Evolutionary conservation across 2,329 filamentous ascomycete species (phyloP), one percentile per base, ranked within the genome.

Genomic region (Sclerotinia spermophila): DNA sequence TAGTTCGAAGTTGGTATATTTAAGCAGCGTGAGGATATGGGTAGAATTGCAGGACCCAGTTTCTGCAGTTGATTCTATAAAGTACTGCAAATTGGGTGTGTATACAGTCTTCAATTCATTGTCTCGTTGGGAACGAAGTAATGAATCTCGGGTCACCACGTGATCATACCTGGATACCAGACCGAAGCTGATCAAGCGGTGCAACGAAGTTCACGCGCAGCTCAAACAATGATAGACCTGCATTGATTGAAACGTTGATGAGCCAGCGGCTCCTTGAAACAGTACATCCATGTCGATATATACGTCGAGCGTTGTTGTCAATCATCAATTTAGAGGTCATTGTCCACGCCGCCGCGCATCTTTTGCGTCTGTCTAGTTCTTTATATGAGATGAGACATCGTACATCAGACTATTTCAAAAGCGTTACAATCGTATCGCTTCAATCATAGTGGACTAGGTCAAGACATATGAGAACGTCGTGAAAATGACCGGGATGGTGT

Each of bases 211-310:
- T 35, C 33, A 7, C 35, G 10, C 11, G 33, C 2, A 13, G 10
- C 21, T 35, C 55, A 58, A 58, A 38, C 10, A 24, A 3, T 35
- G 10, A 5, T 56, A 56, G 21, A 30, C 8, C 21, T 35, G 5
- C 2, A 30, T 3, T 8, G n/a, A 1, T 35, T 5, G 11, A n/a
- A 35, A 35, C 35, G 1, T 5, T 2, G 0, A 1, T n/a, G 30
- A 24, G 24, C 5, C 7, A 24, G 0, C 2, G 13, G 6, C 19
- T 35, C 8, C 8, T 11, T 33, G 24, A 10, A 6, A 35, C 8
- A 6, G 5, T 24, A 11, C 21, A 56, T 17, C 21, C 33, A 13
- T 24, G 13, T 38, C 33, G 19, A n/a, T 5, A 24, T 58, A 38
- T 24, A 2, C 11, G 21, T 2, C 2, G 10, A 5, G 5, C 19